phyloP scores from a whole-genome alignment of 768 basidiomycete genomes.

The Guyanaporus albipodus region DNA sequence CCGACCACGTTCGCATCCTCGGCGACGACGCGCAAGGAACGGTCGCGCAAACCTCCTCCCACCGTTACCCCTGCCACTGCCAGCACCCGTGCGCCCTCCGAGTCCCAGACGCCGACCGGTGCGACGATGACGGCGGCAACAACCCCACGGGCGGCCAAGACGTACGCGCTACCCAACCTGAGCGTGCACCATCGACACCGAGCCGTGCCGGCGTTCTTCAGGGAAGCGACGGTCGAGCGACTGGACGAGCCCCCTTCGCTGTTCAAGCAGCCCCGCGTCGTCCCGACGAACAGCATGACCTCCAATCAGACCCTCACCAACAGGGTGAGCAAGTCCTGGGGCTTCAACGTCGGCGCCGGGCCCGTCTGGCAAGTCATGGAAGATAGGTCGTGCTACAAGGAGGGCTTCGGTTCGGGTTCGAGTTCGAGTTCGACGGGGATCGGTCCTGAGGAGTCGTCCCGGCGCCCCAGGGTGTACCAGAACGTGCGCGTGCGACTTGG shows the following conservation, averaged over 20 bases:
- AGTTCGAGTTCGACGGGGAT: too few relatives aligned
- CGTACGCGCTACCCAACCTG: conserved; percentile 57
- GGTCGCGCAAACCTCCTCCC: conserved; percentile 20
- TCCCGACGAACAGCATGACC: conserved; percentile 56
- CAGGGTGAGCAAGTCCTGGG: conserved; percentile 65
- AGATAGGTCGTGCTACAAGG: conserved; percentile 77
- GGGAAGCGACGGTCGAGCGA: conserved; percentile 53
- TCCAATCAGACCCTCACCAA: conserved; percentile 43
- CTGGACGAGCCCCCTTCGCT: conserved; percentile 46
- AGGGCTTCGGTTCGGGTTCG: conserved; percentile 37
- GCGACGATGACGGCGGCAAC: conserved; percentile 5
- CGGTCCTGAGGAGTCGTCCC: conserved; percentile 41
- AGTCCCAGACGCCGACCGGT: too few relatives aligned
- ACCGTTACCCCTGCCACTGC: conserved; percentile 10
- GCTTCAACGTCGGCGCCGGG: conserved; percentile 69
- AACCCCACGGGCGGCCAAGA: conserved; percentile 32
- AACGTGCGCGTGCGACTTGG: conserved; percentile 41
- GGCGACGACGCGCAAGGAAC: conserved; percentile 14
- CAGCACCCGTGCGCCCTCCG: conserved; percentile 1
- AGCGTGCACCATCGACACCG: conserved; percentile 72
- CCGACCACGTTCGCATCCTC: not conserved
- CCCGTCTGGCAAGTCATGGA: conserved; percentile 78
- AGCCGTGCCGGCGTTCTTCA: conserved; percentile 56
- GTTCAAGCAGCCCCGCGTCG: conserved; percentile 42
- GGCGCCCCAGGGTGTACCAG: conserved; percentile 58